Base-by-base conservation (phyloP, 2,329 filamentous ascomycete genomes). In the Clarireedia monteithiana region DNA sequence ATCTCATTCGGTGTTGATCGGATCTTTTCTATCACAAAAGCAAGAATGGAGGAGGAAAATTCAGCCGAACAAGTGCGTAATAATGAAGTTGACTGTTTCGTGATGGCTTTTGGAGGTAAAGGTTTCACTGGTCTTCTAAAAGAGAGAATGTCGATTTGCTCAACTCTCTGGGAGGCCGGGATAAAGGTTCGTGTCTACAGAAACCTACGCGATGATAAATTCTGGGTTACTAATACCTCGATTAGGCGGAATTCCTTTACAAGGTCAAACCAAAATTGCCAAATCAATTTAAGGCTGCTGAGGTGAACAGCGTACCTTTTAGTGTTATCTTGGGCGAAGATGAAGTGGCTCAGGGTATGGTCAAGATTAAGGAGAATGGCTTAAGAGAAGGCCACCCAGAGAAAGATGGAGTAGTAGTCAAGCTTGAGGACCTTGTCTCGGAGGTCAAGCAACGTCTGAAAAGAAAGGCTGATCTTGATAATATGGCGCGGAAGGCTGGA, bases 1-100 rank as follows among this genome's bases (percentile, higher is more conserved):
- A 88, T 95, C 63, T 96, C 91, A 1, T 96, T 97, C 68, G 92
- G 92, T 55, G 89, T 96, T 49, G 92, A 97, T 72, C 86, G 92
- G 64, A 96, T 97, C 67, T 96, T 95, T 74, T 90, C 88, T 64
- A 91, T 96, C 68, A 89, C 86, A 62, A 91, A 95, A 71, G 85
- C 89, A 12, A 80, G 85, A 49, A 79, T 89, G 69, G 83, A 82
- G 59, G 81, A 79, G 56, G 81, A 82, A 57, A 78, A 80, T 65
- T 79, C 75, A 54, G 71, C 73, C n/a, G 72, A 77, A 20, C 63
- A 73, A 30, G 74, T 84, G 52, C 77, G 88, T 60, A 78, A 79
- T 61, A 90, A 85, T 67, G 88, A 94, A 64, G 86, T 91, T 2
- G 91, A 97, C 68, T 91, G 91, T 47, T 96, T 84, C 72, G 87